Evolutionary conservation across 2,329 filamentous ascomycete species (phyloP).

Genomic region (Colletotrichum paranaense): DNA sequence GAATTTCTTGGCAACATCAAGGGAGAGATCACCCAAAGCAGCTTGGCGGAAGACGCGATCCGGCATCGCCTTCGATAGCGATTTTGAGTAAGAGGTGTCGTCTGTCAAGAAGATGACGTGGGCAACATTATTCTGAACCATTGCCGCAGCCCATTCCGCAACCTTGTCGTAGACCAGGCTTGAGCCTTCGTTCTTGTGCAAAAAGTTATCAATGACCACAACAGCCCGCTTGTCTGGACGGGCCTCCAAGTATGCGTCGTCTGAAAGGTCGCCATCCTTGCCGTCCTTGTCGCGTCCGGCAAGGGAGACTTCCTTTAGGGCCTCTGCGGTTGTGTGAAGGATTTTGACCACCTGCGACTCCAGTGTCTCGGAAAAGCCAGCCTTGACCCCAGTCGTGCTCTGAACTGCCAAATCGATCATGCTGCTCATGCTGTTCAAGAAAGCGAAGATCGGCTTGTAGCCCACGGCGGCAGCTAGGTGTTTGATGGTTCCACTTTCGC

Average conservation of each 20-base stretch:
- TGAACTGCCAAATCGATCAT: constrained; percentile 93
- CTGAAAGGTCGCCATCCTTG: constrained; percentile 76
- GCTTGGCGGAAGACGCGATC: constrained; percentile 92
- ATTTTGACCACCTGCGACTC: constrained; percentile 93
- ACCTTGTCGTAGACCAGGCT: constrained; percentile 80
- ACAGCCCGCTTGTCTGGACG: constrained; percentile 87
- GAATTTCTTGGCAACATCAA: constrained; percentile 87
- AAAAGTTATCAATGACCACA: constrained; percentile 91
- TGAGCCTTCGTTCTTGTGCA: constrained; percentile 79
- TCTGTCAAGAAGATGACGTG: constrained; percentile 96
- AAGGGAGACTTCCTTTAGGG: constrained; percentile 82
- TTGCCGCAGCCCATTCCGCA: constrained; percentile 87
- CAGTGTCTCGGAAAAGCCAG: constrained; percentile 92
- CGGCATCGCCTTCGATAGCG: constrained; percentile 85
- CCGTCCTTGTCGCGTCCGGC: constrained; percentile 77
- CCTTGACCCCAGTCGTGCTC: constrained; percentile 92
- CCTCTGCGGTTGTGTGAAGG: constrained; percentile 82
- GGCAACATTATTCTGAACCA: constrained; percentile 89
- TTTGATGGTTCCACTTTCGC: constrained; percentile 86
- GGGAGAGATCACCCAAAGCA: constrained; percentile 85
- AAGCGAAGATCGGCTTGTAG: constrained; percentile 93
- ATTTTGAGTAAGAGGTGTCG: constrained; percentile 89
- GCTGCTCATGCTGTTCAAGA: constrained; percentile 95
- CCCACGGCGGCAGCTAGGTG: constrained; percentile 86
- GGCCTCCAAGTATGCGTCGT: constrained; percentile 90